Evolutionary conservation across 1,284 basidiomycete species (phyloP), one percentile per base, ranked within the genome.

Genomic region (Sparassis latifolia): DNA sequence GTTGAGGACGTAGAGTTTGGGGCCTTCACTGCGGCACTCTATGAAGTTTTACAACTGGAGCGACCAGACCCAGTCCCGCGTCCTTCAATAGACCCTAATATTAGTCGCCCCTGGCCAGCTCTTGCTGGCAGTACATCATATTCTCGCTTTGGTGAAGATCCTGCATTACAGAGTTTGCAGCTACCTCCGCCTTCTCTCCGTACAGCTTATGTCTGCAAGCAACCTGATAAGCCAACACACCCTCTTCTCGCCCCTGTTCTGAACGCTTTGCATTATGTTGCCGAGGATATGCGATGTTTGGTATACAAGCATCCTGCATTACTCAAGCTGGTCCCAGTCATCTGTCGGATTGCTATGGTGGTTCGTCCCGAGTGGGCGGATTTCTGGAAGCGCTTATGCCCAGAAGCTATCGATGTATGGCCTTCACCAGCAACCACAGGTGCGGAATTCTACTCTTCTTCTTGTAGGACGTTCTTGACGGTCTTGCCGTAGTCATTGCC

Each of bases 311-410:
- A 82, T 48, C 63, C 73, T 29, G 74, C 78, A 2, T 66, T 93
- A n/a, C 53, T 74, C n/a, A 69, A 69, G 30, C 68, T 95, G 5
- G 84, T 77, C 0, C 77, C 78, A 0, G 57, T 92, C 7, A 75
- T 95, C 5, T 80, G 83, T 51, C 72, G 75, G 1, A 66, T 95
- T n/a, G 86, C 88, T 2, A 61, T 74, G 5, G 67, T 80, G 10
- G 78, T 89, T 4, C 77, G 86, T 30, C 78, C 78, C 0, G 89
- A 91, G 60, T 97, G 92, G 89, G 78, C 80, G 2, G 92, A 96
- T 65, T 93, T 92, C 62, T 92, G 90, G 88, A 84, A 84, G 56
- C 77, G 90, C 5, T 68, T 91, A 31, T 79, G 82, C 59, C 89
- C 90, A 0, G 73, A 77, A 43, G 74, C 76, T 27, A 67, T 76